Evolutionary conservation across 768 basidiomycete genomes (phyloP), one percentile per base, ranked within the genome.

Genomic region (Leucocoprinus birnbaumii): DNA sequence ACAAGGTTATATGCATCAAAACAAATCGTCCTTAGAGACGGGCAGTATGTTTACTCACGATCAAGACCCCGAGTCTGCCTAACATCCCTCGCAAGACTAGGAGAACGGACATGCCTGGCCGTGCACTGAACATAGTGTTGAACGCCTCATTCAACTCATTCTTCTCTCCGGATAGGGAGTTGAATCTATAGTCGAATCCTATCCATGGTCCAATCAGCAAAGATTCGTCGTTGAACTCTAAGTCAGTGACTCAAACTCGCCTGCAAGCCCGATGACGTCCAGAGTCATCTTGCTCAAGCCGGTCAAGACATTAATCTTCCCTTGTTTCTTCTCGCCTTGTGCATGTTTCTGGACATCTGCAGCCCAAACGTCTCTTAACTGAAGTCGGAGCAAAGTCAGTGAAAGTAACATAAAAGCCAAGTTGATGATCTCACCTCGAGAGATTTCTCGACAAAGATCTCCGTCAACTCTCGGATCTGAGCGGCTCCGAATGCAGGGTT

Each of bases 281-380:
- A 92, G 72, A 3, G 89, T 90, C 47, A 80, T 79, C 53, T 80
- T 80, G 40, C 80, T 83, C 2, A 91, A 71, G 81, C 84, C 89
- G 3, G 74, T 70, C 35, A 86, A 70, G 2, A 84, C 80, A 35
- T 94, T 85, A 27, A 90, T 71, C 6, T 67, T 68, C 3, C 58
- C 67, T 1, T 44, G 56, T 35, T 48, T 62, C 11, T 62, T 64
- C 47, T 71, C 57, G 22, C 31, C 51, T 13, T 52, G 41, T 1
- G 41, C 6, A 11, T 54, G 45, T 25, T 67, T 66, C 18, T 62
- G 52, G 19, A 72, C 67, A 57, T 79, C 71, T 1, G 60, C 46
- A 0, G 58, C 59, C 80, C 74, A 80, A 44, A 78, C 58, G 53
- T 84, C 80, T 40, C 81, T 73, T n/a, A 84, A 71, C 79, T 82